Base-by-base conservation (phyloP, 208 protist species). In the Leishmania braziliensis region DNA sequence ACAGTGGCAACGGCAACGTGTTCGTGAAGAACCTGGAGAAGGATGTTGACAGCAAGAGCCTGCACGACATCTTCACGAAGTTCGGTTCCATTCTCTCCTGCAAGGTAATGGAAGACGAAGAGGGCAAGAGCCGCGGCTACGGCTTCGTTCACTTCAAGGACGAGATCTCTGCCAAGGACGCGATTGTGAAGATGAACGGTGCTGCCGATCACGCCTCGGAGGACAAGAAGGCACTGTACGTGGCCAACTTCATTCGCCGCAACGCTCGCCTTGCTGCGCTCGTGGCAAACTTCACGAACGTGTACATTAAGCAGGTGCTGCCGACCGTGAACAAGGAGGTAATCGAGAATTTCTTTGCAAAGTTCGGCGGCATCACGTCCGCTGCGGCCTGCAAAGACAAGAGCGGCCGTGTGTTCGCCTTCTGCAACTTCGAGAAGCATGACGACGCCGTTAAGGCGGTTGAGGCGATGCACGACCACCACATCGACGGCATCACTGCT, bases 81-180 rank as follows among this genome's bases (percentile, higher is more conserved):
- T 99, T 99, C 84, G 99, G 99, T 77, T 95, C 97, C 70, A 99
- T 99, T 84, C 92, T 99, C 18, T 99, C 99, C 51, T 99, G 98
- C 91, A 99, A 99, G 92, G 96, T 99, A 77, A 95, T 97, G 91
- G 84, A 91, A 65, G 93, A 98, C 63, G 91, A 96, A 81, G 84
- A 91, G 66, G 98, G 98, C 29, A 97, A 97, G 77, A 99, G 95
- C 83, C 94, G 94, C 70, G 98, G 99, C 66, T 99, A 99, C 87
- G 99, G 99, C 75, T 99, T 99, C 83, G 99, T 99, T 12, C 99
- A 99, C 90, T 99, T 99, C 91, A 99, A 99, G 90, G 97, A 93
- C 10, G 92, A 99, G 88, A 90, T 98, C 71, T 89, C 94, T 14
- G 99, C 99, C 46, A 94, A 98, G 74, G 83, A 91, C 10, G 99